Base-by-base conservation (phyloP, 805 yeast species). In the Metschnikowia aberdeeniae region DNA sequence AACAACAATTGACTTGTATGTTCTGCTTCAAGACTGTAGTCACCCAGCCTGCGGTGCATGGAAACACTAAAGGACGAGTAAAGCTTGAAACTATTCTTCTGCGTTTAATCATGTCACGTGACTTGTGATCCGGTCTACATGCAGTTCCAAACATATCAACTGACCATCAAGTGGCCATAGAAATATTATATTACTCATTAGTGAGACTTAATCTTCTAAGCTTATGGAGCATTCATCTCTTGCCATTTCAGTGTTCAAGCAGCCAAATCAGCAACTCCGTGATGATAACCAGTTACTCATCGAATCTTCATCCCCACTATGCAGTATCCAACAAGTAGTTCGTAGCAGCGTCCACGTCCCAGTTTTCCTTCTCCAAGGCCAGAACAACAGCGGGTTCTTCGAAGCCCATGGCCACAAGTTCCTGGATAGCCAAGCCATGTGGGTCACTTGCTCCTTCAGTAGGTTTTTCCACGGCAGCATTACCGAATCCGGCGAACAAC, bases 371-470 rank as follows among this genome's bases (percentile, higher is more conserved):
- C 54, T 79, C 73, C 45, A 90, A 71, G 6, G 97, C 97, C 9
- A 71, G 74, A 6, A 76, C 55, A 1, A 92, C 89, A 42, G 81
- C 82, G 0, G 72, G 70, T 51, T 76, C 75, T 13, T 80, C 76
- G 60, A 90, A 90, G 2, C 98, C 98, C 97, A 90, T 90, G 30
- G 90, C 89, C 19, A 81, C 80, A 51, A 90, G 70, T 62, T 90
- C 95, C 54, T 82, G 84, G 36, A 89, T 72, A 1, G 92, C 86
- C 2, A 76, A 70, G 22, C 76, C 73, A 20, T 80, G 80, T 6
- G 46, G 31, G n/a, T 41, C 40, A 30, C 22, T 40, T 14, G 36
- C 30, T 14, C 12, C 12, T 39, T 12, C 12, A 9, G 36, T 12
- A 8, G 36, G 40, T 13, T 30, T 35, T 6, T 30, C 24, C 10